Conservation (phyloP, 176 grass and related monocot species). For the Aegilops longissima region DNA sequence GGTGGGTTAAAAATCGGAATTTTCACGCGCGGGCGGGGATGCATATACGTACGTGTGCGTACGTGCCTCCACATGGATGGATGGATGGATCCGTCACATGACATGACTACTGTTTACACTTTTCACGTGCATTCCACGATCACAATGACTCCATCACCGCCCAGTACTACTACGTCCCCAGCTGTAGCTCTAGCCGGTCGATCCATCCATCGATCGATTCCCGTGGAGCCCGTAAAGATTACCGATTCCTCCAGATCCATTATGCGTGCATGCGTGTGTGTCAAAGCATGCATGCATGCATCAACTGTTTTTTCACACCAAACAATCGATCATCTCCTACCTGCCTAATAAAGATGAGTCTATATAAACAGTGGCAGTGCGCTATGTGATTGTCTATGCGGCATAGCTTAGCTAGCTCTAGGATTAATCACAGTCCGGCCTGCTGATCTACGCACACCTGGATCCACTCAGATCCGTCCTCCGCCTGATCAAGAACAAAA, state of each 20-base stretch:
- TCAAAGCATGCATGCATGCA: too few species aligned
- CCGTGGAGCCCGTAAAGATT: slow-evolving; percentile 17
- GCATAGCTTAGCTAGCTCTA: not conserved
- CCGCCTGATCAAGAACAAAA: too few species aligned
- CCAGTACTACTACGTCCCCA: too few species aligned
- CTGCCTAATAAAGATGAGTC: not conserved
- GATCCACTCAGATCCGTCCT: too few species aligned
- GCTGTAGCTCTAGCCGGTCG: not conserved
- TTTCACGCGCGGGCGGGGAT: too few species aligned
- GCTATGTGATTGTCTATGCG: not conserved
- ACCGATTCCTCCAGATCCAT: not conserved
- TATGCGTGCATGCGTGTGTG: too few species aligned
- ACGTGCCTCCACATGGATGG: not conserved
- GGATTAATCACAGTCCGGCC: not conserved
- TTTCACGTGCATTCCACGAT: slow-evolving; percentile 19
- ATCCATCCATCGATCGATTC: not conserved
- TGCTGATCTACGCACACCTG: not conserved
- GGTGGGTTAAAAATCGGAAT: too few species aligned
- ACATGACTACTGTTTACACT: slow-evolving; percentile 16
- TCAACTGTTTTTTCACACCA: too few species aligned
- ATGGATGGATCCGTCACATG: not conserved
- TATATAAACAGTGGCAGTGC: not conserved
- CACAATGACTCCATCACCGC: not conserved
- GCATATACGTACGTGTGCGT: not conserved
- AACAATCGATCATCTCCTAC: too few species aligned